Evolutionary conservation across 139 green algal genomes (phyloP).

Genomic region (Yamagishiella unicocca): DNA sequence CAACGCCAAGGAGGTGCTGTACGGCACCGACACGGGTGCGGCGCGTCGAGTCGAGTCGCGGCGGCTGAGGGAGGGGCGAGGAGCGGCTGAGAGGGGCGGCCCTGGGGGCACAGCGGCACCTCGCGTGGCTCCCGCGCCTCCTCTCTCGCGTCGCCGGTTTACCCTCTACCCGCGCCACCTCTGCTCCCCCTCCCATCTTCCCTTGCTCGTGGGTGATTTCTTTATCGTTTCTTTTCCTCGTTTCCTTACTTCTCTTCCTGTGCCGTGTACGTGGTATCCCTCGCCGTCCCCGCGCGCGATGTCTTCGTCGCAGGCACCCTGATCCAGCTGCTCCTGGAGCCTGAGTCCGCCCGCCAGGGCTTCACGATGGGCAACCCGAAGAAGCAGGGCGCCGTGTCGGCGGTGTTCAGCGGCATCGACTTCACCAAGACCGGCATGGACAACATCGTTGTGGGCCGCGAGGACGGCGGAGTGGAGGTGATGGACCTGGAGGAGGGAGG

Average conservation of each 20-base stretch:
- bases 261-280: no score
- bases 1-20: constrained; percentile 76
- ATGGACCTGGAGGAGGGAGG: constrained; percentile 74
- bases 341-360: constrained; percentile 59
- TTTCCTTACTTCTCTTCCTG: no score
- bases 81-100: neutral
- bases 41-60: no score
- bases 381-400: constrained; percentile 60
- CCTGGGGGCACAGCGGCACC: no score
- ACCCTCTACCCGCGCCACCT: no score
- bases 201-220: no score
- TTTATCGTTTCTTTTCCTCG: no score
- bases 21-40: constrained; percentile 73
- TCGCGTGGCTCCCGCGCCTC: no score
- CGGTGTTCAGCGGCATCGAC: constrained; percentile 67
- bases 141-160: no score
- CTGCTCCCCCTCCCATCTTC: no score
- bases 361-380: constrained; percentile 63
- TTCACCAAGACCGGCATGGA: constrained; percentile 72
- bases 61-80: neutral
- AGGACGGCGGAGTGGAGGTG: constrained; percentile 82
- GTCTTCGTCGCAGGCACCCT: constrained; percentile 53
- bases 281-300: no score
- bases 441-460: constrained; percentile 81
- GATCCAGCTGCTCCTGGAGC: constrained; percentile 78